Base-by-base conservation (phyloP, 2,329 filamentous ascomycete species). In the Cladophialophora chaetospira region DNA sequence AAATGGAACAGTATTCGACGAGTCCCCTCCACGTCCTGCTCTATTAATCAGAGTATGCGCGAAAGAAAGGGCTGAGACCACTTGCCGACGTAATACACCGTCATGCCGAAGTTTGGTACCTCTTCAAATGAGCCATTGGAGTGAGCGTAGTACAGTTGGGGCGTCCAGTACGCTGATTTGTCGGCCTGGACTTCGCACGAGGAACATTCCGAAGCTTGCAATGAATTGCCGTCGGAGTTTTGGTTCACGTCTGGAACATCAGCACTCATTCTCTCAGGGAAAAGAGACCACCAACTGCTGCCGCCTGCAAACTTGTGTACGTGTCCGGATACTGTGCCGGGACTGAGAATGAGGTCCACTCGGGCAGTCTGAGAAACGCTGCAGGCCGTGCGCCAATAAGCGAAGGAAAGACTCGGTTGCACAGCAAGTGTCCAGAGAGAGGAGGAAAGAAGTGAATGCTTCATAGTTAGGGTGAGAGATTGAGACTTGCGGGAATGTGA, bases 351-450 rank as follows among this genome's bases (percentile, higher is more conserved):
- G 19, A 90, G 91, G 69, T 96, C 91, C 31, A 58, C 36, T 15
- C 62, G 58, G 49, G 85, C 88, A 69, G 63, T 85, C 88, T 65
- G 85, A 78, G 47, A 82, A 80, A 58, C 84, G 84, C 65, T 83
- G 73, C 91, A 96, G 66, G 89, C 88, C 82, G 96, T 88, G 69
- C 91, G 89, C 90, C 89, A 96, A 74, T 96, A 96, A 58, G 88
- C 91, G 17, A 50, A 23, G 15, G 60, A 53, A 19, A 57, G 29
- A 15, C 35, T 28, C 13, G 57, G 49, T 8, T 60, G 57, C 35
- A 62, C 33, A 28, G 47, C 46, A 31, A 60, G 36, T 3, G 58
- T 46, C 53, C 56, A 59, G 11, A 55, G 15, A 9, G 46, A 45
- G 13, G 35, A 15, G 19, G 31, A 38, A 2, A 55, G 28, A 36